These are phyloP conservation scores for Bolboschoenoplectus hybrid DNA, from an alignment of 202 grass and related monocot genomes.

Conservation along the genomic window DNA sequence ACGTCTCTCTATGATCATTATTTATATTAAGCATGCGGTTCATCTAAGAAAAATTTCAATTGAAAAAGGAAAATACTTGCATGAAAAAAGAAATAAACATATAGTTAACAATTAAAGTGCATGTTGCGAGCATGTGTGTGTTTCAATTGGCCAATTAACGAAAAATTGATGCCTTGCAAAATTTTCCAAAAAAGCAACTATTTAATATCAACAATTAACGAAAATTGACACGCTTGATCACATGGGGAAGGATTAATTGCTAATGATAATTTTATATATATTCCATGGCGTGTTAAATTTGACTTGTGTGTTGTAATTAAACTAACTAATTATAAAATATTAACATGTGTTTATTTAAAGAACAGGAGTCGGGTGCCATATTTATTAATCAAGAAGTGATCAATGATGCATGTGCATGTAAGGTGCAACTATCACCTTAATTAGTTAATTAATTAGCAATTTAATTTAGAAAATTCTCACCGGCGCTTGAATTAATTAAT, in stretches of 20 bases:
- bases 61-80: no score
- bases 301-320: neutral
- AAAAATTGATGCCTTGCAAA: neutral
- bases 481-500: neutral
- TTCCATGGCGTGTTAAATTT: conserved; percentile 4
- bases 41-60: no score
- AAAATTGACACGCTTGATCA: conserved; percentile 18
- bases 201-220: neutral
- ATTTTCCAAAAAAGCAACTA: neutral
- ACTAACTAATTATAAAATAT: conserved; percentile 19
- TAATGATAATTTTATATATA: neutral
- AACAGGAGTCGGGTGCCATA: neutral
- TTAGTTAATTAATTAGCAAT: neutral
- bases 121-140: no score
- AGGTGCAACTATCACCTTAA: conserved; percentile 25
- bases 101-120: no score
- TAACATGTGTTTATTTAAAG: neutral
- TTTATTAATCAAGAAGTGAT: conserved; percentile 28
- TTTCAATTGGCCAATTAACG: neutral
- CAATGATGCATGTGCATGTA: conserved; percentile 34
- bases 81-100: no score
- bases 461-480: neutral
- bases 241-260: neutral
- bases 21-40: no score
- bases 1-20: no score